Evolutionary conservation across 352 stramenopile species (phyloP), one percentile per base, ranked within the genome.

Genomic region (Phytophthora quininea): DNA sequence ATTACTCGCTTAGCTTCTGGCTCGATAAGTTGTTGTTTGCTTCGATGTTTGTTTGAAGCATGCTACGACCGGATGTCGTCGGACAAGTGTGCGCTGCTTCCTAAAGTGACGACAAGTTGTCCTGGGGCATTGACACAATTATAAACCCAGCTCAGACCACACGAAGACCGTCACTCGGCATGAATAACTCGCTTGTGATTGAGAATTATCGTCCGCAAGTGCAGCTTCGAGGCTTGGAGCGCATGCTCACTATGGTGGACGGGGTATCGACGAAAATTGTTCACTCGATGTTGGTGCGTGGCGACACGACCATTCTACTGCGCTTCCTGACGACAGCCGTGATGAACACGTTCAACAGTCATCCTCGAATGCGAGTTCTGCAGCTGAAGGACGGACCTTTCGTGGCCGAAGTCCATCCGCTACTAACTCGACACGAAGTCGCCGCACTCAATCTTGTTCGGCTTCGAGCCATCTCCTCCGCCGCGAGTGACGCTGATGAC

Each of bases 341-440:
- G n/a, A 38, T 71, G 30, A 31, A 58, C 9, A 77, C 78, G 1
- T 84, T 80, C 62, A 82, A 86, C 65, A 53, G 57, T 10, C 73
- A 84, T 47, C 77, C 74, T 4, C 64, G 65, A 6, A 83, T 86
- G 74, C 69, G 77, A 9, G 46, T 60, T 3, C 58, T 64, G 15
- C 64, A 79, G 52, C 12, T 73, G 15, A 68, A 71, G 14, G 49
- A 55, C 33, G 56, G 64, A 45, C 67, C 72, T 43, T 66, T 66
- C 19, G 69, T 43, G 32, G 78, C 42, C 1, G 58, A 77, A 30
- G 68, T 86, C 57, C 63, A 76, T 24, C 42, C 64, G 1, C 52
- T 33, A 1, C 5, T 82, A 19, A 42, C 50, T 14, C 5, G 74
- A 14, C 62, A 71, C 3, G 58, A 73, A 46, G 31, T 79, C 19